Evolutionary conservation across 2,329 filamentous ascomycete genomes (phyloP).

Genomic region (Ascochyta viciae-villosae): DNA sequence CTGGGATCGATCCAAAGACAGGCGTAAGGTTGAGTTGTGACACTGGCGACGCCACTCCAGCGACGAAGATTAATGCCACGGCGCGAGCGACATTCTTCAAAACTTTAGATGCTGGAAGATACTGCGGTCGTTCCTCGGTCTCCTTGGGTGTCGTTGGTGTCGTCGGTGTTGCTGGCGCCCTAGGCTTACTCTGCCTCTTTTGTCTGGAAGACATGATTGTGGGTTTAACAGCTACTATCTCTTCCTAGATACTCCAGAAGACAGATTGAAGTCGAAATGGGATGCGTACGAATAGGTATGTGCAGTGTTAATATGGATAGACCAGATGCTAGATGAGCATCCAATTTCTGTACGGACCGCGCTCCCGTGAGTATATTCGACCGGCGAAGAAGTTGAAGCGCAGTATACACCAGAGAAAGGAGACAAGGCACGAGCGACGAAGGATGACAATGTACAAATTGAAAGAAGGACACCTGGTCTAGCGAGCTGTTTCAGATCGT

Average conservation of each 20-base stretch:
- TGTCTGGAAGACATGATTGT: constrained; percentile 41
- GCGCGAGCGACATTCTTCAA: constrained; percentile 45
- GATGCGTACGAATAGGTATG: neutral
- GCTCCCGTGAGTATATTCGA: constrained; percentile 29
- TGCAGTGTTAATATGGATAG: constrained; percentile 17
- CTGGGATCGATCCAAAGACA: constrained; percentile 85
- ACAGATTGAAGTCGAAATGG: neutral
- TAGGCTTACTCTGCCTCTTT: constrained; percentile 46
- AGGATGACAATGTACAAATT: constrained; percentile 9
- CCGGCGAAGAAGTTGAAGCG: constrained; percentile 24
- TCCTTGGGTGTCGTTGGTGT: constrained; percentile 25
- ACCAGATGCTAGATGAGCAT: constrained; percentile 28
- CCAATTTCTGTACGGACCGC: constrained; percentile 30
- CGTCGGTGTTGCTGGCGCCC: constrained; percentile 22
- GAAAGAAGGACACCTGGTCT: constrained; percentile 18
- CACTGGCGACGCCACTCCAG: constrained; percentile 71
- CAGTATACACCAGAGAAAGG: constrained; percentile 1
- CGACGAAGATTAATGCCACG: constrained; percentile 59
- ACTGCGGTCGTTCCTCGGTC: constrained; percentile 32
- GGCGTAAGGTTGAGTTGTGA: constrained; percentile 82
- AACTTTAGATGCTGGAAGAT: constrained; percentile 31
- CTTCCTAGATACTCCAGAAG: neutral
- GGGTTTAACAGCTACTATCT: constrained; percentile 7
- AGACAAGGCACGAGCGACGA: constrained; percentile 13
- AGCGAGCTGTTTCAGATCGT: constrained; percentile 32